Evolutionary conservation across 192 early-diverging fungal species (phyloP).

Genomic region (Rhizoclosmatium sp.): DNA sequence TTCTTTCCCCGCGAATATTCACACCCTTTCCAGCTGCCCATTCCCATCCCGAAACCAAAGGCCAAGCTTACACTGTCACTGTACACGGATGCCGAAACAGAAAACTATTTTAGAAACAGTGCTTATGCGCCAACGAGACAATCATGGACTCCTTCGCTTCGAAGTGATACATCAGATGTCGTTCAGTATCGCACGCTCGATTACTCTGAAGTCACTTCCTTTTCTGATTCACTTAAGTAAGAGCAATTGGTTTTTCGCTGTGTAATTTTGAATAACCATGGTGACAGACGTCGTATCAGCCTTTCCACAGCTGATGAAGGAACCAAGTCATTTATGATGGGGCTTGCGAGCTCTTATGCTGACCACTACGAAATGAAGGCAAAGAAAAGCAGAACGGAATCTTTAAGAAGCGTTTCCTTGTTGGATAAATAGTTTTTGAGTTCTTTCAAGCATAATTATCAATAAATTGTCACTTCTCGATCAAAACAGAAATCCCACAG

Average conservation of each 20-base stretch:
- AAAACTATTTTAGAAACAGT: conserved; percentile 7
- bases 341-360: conserved; percentile 9
- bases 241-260: background rate
- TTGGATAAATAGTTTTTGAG: too few relatives aligned
- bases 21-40: too few relatives aligned
- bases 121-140: background rate
- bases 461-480: too few relatives aligned
- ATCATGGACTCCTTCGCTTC: background rate
- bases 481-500: too few relatives aligned
- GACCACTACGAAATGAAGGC: conserved; percentile 19
- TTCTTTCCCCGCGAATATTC: background rate
- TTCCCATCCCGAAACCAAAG: background rate
- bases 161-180: background rate
- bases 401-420: too few relatives aligned
- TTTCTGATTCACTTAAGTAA: conserved; percentile 5
- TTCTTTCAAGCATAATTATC: too few relatives aligned
- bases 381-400: background rate
- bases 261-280: background rate
- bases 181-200: background rate
- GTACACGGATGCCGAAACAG: conserved; percentile 13
- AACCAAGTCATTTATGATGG: conserved; percentile 10
- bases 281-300: background rate
- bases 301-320: background rate
- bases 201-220: background rate
- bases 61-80: conserved; percentile 22